These are phyloP conservation scores for Pestalotiopsis sp. DNA, from an alignment of 2,329 filamentous ascomycete genomes.

Conservation along the genomic window DNA sequence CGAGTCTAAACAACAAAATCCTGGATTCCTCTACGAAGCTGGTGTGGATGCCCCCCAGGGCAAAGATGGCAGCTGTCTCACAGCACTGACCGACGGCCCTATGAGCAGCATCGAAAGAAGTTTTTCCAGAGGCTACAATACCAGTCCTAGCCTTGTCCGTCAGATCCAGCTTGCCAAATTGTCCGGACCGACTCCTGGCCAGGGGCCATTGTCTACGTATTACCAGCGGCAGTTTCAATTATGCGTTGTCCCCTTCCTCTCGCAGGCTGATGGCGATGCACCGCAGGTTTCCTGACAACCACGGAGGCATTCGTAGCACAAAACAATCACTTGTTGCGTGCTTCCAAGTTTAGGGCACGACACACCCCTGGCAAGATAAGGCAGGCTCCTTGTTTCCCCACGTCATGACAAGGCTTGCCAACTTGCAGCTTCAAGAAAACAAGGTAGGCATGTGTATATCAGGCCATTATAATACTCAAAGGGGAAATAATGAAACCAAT, in stretches of 20 bases:
- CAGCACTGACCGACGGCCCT: background rate
- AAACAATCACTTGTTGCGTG: background rate
- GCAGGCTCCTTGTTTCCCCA: background rate
- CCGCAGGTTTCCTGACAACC: background rate
- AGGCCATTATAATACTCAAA: slow-evolving; percentile 5
- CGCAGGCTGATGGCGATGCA: background rate
- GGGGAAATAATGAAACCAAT: slow-evolving; percentile 2
- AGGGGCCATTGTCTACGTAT: background rate
- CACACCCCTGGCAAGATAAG: background rate
- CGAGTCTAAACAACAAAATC: background rate
- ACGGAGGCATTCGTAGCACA: background rate
- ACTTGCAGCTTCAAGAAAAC: background rate
- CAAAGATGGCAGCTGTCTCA: background rate
- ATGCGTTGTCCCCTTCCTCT: background rate
- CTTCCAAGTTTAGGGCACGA: background rate
- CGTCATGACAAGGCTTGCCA: background rate
- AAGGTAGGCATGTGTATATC: slow-evolving; percentile 6
- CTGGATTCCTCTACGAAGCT: background rate
- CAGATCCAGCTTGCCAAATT: background rate
- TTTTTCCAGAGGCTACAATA: background rate
- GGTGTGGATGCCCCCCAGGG: background rate
- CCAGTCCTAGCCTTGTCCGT: background rate
- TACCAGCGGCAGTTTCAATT: background rate
- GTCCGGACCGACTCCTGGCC: background rate
- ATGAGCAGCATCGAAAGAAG: background rate